Base-by-base conservation (phyloP, 768 basidiomycete genomes). In the Suillus placidus region DNA sequence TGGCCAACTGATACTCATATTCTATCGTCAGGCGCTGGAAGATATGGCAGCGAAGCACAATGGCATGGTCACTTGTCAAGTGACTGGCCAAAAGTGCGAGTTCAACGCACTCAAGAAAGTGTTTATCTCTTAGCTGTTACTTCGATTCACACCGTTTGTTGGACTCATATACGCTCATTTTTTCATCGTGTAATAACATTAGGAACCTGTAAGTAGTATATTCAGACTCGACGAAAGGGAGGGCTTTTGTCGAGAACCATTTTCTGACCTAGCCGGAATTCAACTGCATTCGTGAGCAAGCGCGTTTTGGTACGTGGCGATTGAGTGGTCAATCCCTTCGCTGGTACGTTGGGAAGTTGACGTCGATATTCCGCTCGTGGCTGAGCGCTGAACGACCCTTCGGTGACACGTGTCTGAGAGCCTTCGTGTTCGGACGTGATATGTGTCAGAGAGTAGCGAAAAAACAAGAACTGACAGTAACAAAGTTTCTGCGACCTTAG, bases 1-100 rank as follows among this genome's bases (percentile, higher is more conserved):
- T 37, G 62, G 34, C 37, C 56, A 43, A 45, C 43, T 45, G 26
- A 62, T 66, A 37, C 66, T 74, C 37, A 68, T 72, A 47, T 68
- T 40, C 16, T 40, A 32, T 49, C 55, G 20, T 26, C n/a, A 97
- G 93, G 94, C 91, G 7, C 81, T 96, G 65, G 86, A 91, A 73
- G 91, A 93, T 47, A 97, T 97, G 91, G 91, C 95, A 0, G 82
- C 87, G 34, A 89, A 85, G 78, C 89, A 92, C 72, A 82, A 84
- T 60, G 94, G 92, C 20, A 81, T 82, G 51, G 93, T 98, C n/a
- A 91, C 84, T 37, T 97, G 95, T 73, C 96, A 95, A 3, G 82
- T 89, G 38, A 90, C 93, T 1, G 85, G 85, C 47, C 79, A 85
- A 61, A 81, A 80, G 13, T 93, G 88, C 71, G 80, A 85, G 37